These are phyloP conservation scores for Hygrophorus pudorinus DNA, from an alignment of 768 basidiomycete species.

Conservation along the genomic window DNA sequence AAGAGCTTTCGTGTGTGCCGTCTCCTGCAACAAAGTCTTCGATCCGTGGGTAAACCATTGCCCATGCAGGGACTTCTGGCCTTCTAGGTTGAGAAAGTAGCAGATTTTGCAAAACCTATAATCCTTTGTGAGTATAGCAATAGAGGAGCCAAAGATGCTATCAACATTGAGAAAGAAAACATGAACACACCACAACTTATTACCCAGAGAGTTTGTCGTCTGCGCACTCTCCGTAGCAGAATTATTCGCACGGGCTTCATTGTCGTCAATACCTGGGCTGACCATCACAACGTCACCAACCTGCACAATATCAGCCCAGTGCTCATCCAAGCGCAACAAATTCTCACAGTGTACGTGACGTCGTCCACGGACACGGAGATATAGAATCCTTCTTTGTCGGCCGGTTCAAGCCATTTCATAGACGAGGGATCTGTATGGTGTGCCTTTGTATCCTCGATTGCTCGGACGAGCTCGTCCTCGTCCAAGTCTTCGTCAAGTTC, in stretches of 20 bases:
- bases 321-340: not conserved
- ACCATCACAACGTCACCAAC: constrained; percentile 58
- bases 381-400: constrained; percentile 23
- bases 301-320: constrained; percentile 22
- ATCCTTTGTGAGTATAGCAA: not conserved
- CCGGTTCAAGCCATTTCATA: constrained; percentile 22
- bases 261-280: constrained; percentile 41
- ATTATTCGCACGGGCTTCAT: constrained; percentile 29
- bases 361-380: constrained; percentile 45
- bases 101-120: constrained; percentile 62
- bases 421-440: constrained; percentile 26
- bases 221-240: constrained; percentile 29
- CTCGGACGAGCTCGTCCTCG: constrained; percentile 16
- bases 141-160: not conserved
- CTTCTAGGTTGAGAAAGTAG: constrained; percentile 43
- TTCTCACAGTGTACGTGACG: constrained; percentile 40
- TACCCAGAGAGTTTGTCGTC: constrained; percentile 46
- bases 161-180: not conserved
- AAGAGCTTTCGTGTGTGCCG: constrained; percentile 51
- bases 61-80: constrained; percentile 50
- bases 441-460: constrained; percentile 15
- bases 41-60: constrained; percentile 64
- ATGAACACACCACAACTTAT: constrained; percentile 47
- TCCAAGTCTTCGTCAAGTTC: constrained; percentile 19
- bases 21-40: constrained; percentile 57